Evolutionary conservation across 1,284 basidiomycete species (phyloP), one percentile per base, ranked within the genome.

Genomic region (Stereum hirsutum): DNA sequence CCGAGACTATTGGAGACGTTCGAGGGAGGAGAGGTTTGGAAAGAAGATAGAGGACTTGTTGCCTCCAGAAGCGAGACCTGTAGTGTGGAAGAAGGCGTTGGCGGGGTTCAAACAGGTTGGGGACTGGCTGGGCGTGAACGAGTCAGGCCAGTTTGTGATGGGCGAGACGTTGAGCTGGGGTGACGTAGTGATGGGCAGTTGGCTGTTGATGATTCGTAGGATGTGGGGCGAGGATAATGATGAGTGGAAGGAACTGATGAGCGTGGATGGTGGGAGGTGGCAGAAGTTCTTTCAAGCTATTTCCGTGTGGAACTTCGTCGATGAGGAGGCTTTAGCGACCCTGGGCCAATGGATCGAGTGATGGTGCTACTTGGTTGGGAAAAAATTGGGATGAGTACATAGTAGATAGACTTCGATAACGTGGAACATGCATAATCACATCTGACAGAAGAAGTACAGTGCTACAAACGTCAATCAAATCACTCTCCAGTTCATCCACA

Each of bases 1-100:
- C 50, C 48, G 52, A 45, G 58, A 50, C 35, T 71, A 69, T 51
- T 70, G 66, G 52, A 54, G 63, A 20, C 42, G 47, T 19, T 64
- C 63, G 6, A 54, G 65, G 32, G 63, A 66, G 52, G 47, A 43
- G 41, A 7, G 11, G 4, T 62, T 60, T 30, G 64, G 62, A 7
- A 57, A 55, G 45, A 56, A 47, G 21, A 46, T 72, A 30, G 65
- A 68, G 48, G 60, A 68, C n/a, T 14, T 65, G 1, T 49, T 49
- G 11, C 54, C 55, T 4, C 19, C 41, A 1, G 31, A 33, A n/a
- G 41, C 19, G 15, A 15, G 25, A 17, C 17, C 21, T 6, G 51
- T 57, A 15, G 50, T 54, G 33, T 43, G 57, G 34, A 68, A 65
- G 68, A 50, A 47, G 40, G 56, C 56, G 39, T 47, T 66, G 12